Base-by-base conservation (phyloP, 1,284 basidiomycete species). In the Naganishia cerealis region DNA sequence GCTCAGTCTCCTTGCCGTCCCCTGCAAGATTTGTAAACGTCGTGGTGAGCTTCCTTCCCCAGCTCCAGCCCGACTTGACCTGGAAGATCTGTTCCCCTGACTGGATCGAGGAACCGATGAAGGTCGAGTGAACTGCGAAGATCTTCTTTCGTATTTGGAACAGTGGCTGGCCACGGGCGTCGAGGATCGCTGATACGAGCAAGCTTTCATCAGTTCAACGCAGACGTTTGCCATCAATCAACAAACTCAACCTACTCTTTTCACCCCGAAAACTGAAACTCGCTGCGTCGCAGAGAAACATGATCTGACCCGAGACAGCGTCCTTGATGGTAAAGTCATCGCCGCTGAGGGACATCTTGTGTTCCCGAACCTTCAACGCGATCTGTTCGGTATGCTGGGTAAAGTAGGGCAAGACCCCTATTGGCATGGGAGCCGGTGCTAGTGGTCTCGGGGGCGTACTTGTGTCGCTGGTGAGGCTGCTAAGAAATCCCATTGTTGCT, bases 271-370 rank as follows among this genome's bases (percentile, higher is more conserved):
- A 26, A 2, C 54, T 43, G 24, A 57, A 57, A 7, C 46, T 46
- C 2, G 13, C 46, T 33, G 46, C 55, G 16, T 57, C 65, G 13
- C 52, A 46, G 40, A 50, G 2, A 46, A 66, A 66, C 65, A 66
- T 66, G 16, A 50, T 36, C n/a, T 57, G 55, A 7, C 65, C 65
- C 29, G 40, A 38, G 1, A 57, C n/a, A n/a, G 65, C 65, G 24
- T 66, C 65, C 55, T 66, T 66, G 42, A 66, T 39, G n/a, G 65
- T 57, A 38, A 66, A 66, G 40, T 66, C 65, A 40, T 66, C 65
- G 46, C 65, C 65, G 55, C 65, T 66, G 16, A 66, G 57, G 9
- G 65, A 66, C 54, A 66, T 66, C 36, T 66, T 66, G 42, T 36
- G 40, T 50, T 66, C 65, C 43, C 55, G 42, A 26, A 66, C 65